A percentile compares a stretch with the other conserved stretches of the same genome.
Conservation (phyloP, 495 filamentous ascomycete genomes). For the Aspergillus sparsus region DNA sequence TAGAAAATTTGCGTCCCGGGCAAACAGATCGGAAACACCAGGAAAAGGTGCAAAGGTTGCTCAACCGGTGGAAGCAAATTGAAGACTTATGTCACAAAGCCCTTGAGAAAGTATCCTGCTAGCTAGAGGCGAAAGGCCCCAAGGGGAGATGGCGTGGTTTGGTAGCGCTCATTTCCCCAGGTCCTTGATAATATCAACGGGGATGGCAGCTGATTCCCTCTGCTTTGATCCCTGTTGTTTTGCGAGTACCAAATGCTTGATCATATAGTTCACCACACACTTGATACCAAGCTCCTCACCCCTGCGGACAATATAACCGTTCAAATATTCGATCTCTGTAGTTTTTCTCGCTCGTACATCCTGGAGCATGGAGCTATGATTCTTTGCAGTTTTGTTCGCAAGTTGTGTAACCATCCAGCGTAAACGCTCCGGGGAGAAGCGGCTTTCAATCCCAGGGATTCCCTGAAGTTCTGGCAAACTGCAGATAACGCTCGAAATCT, state of each 20-base stretch:
- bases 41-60: conserved; percentile 38
- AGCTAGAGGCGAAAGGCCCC: neutral
- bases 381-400: conserved; percentile 61
- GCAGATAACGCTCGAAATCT: conserved; percentile 64
- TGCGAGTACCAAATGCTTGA: conserved; percentile 58
- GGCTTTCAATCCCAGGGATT: conserved; percentile 56
- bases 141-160: no score
- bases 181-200: conserved; percentile 33
- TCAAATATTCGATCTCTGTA: conserved; percentile 83
- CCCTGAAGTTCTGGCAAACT: conserved; percentile 66
- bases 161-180: neutral
- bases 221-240: conserved; percentile 27
- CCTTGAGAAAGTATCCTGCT: conserved; percentile 29
- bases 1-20: conserved; percentile 33
- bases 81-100: conserved; percentile 40
- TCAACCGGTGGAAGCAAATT: conserved; percentile 57
- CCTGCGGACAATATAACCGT: conserved; percentile 75
- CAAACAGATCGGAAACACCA: conserved; percentile 26
- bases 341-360: conserved; percentile 62
- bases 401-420: conserved; percentile 57
- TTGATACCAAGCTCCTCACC: conserved; percentile 68
- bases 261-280: conserved; percentile 67
- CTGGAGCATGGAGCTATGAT: conserved; percentile 79
- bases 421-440: conserved; percentile 58
- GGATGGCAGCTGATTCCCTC: conserved; percentile 35